Percentiles rank a stretch among this genome's conserved stretches.
phyloP scores from a whole-genome alignment of 306 rosid species.

The Cucumis cinereus region DNA sequence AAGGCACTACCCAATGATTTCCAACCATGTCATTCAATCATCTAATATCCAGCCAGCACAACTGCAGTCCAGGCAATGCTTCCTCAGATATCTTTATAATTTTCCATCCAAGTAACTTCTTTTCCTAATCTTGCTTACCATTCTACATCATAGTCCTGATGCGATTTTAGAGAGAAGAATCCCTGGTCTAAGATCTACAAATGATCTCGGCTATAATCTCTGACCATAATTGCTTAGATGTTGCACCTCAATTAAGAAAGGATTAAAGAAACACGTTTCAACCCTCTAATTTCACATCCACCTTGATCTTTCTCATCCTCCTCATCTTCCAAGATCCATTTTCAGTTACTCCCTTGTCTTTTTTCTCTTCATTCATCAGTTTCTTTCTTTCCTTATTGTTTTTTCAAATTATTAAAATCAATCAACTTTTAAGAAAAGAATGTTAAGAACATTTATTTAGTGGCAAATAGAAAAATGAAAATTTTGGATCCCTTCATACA shows the following conservation, averaged over 20 bases:
- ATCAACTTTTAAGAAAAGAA: background rate
- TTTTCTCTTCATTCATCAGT: background rate
- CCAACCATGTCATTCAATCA: background rate
- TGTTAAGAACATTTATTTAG: background rate
- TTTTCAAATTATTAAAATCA: background rate
- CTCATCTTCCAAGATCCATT: background rate
- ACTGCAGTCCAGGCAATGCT: background rate
- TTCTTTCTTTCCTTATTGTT: background rate
- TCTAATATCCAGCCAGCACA: background rate
- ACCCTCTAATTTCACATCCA: background rate
- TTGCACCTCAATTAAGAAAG: background rate
- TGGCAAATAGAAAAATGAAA: background rate
- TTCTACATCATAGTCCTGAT: background rate
- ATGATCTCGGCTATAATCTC: background rate
- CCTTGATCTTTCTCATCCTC: background rate
- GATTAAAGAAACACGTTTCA: background rate
- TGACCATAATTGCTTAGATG: background rate
- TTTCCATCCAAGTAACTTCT: background rate
- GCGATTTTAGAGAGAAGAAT: background rate
- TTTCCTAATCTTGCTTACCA: background rate
- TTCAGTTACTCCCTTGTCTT: background rate
- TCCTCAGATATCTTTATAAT: background rate
- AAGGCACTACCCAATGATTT: background rate
- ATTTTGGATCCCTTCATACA: background rate
- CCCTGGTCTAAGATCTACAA: background rate